Base-by-base conservation (phyloP, 2,329 filamentous ascomycete species). In the Nemania abortiva region DNA sequence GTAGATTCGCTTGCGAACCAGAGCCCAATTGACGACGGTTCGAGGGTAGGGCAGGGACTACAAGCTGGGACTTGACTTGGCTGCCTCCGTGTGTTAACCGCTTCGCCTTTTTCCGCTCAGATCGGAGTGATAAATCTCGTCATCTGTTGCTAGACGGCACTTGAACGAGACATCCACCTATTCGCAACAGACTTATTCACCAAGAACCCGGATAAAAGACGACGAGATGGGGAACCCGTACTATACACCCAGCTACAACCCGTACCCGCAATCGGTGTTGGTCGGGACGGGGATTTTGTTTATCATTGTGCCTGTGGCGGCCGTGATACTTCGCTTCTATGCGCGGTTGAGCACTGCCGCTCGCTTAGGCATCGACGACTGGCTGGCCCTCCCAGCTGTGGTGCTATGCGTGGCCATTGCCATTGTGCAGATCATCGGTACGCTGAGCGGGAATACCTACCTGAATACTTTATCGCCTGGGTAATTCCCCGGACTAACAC, bases 391-490 rank as follows among this genome's bases (percentile, higher is more conserved):
- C 13, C 70, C 70, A 6, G 53, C 72, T 4, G 66, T 68, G 34
- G 2, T 68, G 0, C 20, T 73, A 27, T 71, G 68, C 20, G 57
- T 72, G 20, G 57, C 34, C 4, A 31, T 72, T 11, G 64, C 70
- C 2, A 62, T 71, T 13, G 63, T 58, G 18, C 72, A 74, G 27
- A 71, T 74, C 5, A 68, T 73, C 31, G 69, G 72, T 74, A 68
- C 5, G 72, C 53, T 49, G 22, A 29, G 1, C 37, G 6, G 10
- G 11, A 47, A n/a, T 31, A 1, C 49, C 7, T 31, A 1, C 49
- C 7, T 22, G 5, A 27, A 27, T 27, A 27, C 42, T 3, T 15
- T 47, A n/a, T 20, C 11, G 3, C 13, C 20, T 34, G 24, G 24
- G 5, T 27, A 5, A 18, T 31, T 22, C 6, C n/a, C 24, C 13